Base-by-base conservation (phyloP, 768 basidiomycete species). In the Suillus decipiens region DNA sequence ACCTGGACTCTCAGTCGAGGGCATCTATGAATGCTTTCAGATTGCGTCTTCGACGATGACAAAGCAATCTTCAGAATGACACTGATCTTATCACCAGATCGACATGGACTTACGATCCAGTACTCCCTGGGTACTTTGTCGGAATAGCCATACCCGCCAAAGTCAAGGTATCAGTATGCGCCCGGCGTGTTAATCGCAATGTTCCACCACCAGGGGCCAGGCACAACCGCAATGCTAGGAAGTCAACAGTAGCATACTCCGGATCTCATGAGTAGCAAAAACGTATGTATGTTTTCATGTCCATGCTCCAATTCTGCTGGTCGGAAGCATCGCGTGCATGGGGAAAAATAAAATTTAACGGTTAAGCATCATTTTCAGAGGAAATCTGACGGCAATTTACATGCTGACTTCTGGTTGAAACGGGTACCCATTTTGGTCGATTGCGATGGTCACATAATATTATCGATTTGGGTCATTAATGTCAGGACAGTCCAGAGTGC, bases 21-120 rank as follows among this genome's bases (percentile, higher is more conserved):
- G 83, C 82, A 4, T 93, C 91, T 6, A 92, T 89, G 75, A 93
- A 94, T 71, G 92, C 92, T 6, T 89, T 93, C 74, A 81, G 86
- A 54, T 75, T 94, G 61, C 86, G 92, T 7, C 82, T 94, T 53
- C 87, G 91, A 61, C 86, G 85, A 41, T 82, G 68, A 78, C 45
- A 24, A 22, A 19, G 8, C 19, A 15, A 59, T 61, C 22, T n/a
- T 17, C 15, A 10, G 9, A 56, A 39, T 51, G 37, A 14, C 24
- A 10, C 14, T 8, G n/a, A 57, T 57, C 17, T 56, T 10, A 37
- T 41, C 6, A 41, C 17, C 10, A 28, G 39, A 19, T 15, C 39
- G 24, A 57, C 17, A 12, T 2, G 17, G 51, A 53, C 1, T 12
- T n/a, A 11, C 11, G 28, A 28, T 31, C 28, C 17, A 51, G 28